These are phyloP conservation scores for Phylloporus arenicola DNA, from an alignment of 768 basidiomycete genomes.

Conservation along the genomic window DNA sequence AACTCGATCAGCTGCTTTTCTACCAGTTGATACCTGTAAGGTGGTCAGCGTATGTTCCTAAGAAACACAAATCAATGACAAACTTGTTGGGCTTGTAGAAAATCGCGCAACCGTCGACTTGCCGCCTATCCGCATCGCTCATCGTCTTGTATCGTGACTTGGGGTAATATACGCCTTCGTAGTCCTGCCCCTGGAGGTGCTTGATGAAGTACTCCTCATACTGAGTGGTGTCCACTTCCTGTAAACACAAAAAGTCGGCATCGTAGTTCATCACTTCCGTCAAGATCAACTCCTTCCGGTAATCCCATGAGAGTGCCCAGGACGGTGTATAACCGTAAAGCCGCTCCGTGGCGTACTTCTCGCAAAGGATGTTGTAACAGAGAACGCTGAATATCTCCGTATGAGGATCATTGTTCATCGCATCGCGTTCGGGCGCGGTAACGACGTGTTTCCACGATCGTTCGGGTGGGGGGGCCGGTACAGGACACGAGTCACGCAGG, in stretches of 20 bases:
- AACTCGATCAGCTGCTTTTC: slow-evolving; percentile 95
- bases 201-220: slow-evolving; percentile 89
- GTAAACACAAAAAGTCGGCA: slow-evolving; percentile 88
- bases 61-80: slow-evolving; percentile 30
- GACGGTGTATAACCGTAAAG: slow-evolving; percentile 95
- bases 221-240: slow-evolving; percentile 90
- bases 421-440: slow-evolving; percentile 53
- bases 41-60: slow-evolving; percentile 2
- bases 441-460: slow-evolving; percentile 71
- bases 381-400: slow-evolving; percentile 76
- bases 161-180: slow-evolving; percentile 88
- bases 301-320: slow-evolving; percentile 96
- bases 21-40: slow-evolving; percentile 76
- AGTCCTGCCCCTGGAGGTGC: slow-evolving; percentile 66
- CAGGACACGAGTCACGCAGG: slow-evolving; percentile 90
- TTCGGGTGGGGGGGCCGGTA: slow-evolving; percentile 73
- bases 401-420: slow-evolving; percentile 53
- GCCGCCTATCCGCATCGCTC: slow-evolving; percentile 76
- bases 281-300: slow-evolving; percentile 83
- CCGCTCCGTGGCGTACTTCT: slow-evolving; percentile 79
- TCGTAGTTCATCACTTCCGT: slow-evolving; percentile 76
- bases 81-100: slow-evolving; percentile 90
- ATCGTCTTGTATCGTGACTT: slow-evolving; percentile 93
- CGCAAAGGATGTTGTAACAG: slow-evolving; percentile 93
- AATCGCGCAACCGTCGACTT: slow-evolving; percentile 94